Evolutionary conservation across 495 filamentous ascomycete genomes (phyloP), one percentile per base, ranked within the genome.

Genomic region (Penicillium paxilli): DNA sequence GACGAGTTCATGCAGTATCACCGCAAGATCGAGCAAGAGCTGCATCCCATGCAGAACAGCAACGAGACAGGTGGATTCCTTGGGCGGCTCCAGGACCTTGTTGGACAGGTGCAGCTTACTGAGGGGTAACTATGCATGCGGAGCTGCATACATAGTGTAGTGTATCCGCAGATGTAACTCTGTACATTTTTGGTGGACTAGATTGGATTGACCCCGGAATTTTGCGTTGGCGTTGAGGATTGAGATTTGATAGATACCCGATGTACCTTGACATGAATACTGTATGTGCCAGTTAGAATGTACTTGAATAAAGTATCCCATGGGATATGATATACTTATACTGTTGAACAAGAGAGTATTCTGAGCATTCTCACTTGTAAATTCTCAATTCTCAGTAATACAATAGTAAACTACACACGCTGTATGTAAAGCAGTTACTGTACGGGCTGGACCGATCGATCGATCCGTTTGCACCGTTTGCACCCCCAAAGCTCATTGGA

Each of bases 1-100:
- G 84, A 88, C 51, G 91, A 96, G 61, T 98, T 98, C 54, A 80
- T 95, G 54, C 75, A 78, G 32, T 85, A 91, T 67, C 82, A 96
- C 64, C 79, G 82, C 62, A 84, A 84, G 59, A 88, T 92, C 33
- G 92, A 95, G 55, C 65, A 67, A 24, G 71, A 70, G 30, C 52
- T 58, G 17, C 49, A 59, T 16, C 28, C 58, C 17, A 46, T 51
- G 11, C 66, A 70, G 6, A 38, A 57, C 16, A 57, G 63, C 26
- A 57, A 48, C 8, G 64, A 72, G 44, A 28, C 74, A 58, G 74
- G 65, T 51, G 81, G 73, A 23, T 85, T 89, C 63, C 80, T 82
- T 40, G 69, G 70, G 42, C 79, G 85, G 23, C 74, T 95, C 19
- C 78, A 88, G 56, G 60, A 64, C 33, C 67, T 80, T 40, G 57